Conservation (phyloP, 2,329 filamentous ascomycete species). For the Didymella pinodella region DNA sequence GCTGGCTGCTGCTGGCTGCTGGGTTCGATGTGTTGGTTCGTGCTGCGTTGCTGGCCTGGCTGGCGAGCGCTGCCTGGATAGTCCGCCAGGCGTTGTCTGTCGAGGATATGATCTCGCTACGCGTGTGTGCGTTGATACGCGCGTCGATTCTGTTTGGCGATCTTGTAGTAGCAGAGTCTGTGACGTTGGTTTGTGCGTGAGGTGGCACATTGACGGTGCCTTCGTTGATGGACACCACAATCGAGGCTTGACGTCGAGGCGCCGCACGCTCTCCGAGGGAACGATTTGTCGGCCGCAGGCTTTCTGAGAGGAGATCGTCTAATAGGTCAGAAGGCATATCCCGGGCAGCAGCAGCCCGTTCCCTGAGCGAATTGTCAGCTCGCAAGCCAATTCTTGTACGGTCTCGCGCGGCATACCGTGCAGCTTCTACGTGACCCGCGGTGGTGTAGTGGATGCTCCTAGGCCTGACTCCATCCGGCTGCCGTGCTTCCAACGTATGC, state of each 20-base stretch:
- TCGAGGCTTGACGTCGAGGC: constrained; percentile 52
- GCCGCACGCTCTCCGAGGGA: constrained; percentile 31
- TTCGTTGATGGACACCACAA: constrained; percentile 48
- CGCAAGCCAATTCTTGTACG: constrained; percentile 3
- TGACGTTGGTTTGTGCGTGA: constrained; percentile 37
- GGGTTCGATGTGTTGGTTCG: constrained; percentile 24
- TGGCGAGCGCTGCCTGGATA: constrained; percentile 57
- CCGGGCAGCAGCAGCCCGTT: constrained; percentile 28
- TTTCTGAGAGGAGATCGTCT: constrained; percentile 31
- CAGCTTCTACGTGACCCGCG: constrained; percentile 30
- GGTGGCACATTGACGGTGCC: constrained; percentile 34
- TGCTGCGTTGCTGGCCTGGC: constrained; percentile 32
- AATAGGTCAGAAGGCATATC: constrained; percentile 21
- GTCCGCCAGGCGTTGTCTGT: constrained; percentile 57
- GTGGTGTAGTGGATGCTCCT: constrained; percentile 56
- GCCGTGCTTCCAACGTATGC: constrained; percentile 53
- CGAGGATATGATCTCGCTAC: constrained; percentile 42
- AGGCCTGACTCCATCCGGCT: constrained; percentile 47
- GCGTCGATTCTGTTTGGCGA: constrained; percentile 43
- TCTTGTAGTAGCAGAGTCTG: constrained; percentile 39
- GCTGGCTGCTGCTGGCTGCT: constrained; percentile 13
- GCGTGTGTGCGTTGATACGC: constrained; percentile 46
- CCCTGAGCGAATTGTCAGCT: constrained; percentile 26
- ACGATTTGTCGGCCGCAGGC: constrained; percentile 32
- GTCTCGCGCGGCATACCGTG: constrained; percentile 33